Evolutionary conservation across 805 yeast genomes (phyloP).

Genomic region (Metschnikowia aberdeeniae): DNA sequence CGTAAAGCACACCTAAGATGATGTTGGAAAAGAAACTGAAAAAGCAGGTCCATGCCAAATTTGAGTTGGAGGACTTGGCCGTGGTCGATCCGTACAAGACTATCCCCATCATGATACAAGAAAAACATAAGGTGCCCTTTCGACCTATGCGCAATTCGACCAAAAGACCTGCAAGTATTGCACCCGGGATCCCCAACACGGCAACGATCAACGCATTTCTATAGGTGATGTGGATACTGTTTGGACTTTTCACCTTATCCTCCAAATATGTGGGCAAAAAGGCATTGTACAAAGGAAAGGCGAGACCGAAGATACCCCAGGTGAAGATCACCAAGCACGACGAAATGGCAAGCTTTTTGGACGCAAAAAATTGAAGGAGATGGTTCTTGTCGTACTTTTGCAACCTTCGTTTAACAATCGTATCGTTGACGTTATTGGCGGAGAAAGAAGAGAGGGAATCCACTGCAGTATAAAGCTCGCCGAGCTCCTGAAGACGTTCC

Average conservation of each 20-base stretch:
- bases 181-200: conserved; percentile 15
- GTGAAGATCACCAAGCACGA: conserved; percentile 39
- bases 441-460: neutral
- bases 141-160: conserved; percentile 16
- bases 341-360: conserved; percentile 42
- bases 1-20: conserved; percentile 52
- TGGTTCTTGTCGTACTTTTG: conserved; percentile 31
- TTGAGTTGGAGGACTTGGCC: conserved; percentile 47
- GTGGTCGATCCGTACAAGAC: conserved; percentile 61
- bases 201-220: conserved; percentile 16
- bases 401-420: conserved; percentile 6
- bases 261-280: conserved; percentile 39
- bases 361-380: conserved; percentile 44
- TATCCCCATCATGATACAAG: conserved; percentile 52
- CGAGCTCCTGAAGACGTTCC: conserved; percentile 44
- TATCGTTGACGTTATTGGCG: conserved; percentile 4
- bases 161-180: conserved; percentile 12
- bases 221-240: conserved; percentile 29
- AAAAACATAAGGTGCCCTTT: conserved; percentile 29
- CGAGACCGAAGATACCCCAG: conserved; percentile 46
- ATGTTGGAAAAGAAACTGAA: conserved; percentile 47
- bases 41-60: conserved; percentile 46
- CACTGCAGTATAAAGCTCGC: conserved; percentile 26
- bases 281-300: conserved; percentile 18
- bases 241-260: conserved; percentile 30